Evolutionary conservation across 148 eudicot species (phyloP), one percentile per base, ranked within the genome.

Genomic region (Fagopyrum esculentum): DNA sequence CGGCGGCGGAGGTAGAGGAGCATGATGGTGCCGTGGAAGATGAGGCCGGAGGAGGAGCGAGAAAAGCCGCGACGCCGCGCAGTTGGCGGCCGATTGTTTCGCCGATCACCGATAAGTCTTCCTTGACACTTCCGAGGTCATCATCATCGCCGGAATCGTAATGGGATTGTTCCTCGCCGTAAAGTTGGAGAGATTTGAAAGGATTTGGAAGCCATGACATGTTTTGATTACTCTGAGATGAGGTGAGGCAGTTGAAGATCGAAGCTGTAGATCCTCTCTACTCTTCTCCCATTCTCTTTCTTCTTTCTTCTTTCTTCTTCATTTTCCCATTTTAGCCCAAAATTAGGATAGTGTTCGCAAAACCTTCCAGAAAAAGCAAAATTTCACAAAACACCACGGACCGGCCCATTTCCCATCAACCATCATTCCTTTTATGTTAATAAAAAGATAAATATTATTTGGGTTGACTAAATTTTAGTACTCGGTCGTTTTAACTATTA

Each of bases 151-250:
- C 71, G 19, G 57, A 75, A 9, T 57, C 74, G 16, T 80, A 71
- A 76, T 54, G 56, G 30, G 35, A n/a, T 44, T 75, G 75, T 10
- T 76, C 77, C 52, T 78, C 76, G 10, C 76, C 69, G 50, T 70
- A 16, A 29, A 74, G 48, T 60, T 61, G 73, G 15, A 81, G 80
- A 48, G 84, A 72, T 79, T 83, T 85, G 80, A 85, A 82, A 50
- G 95, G 91, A 64, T 90, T 90, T 49, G 88, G 88, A 52, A 84
- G 50, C 86, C 86, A 84, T 52, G 86, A 84, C 86, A 84, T 84
- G 29, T 50, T 49, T n/a, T 22, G 61, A 56, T 17, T n/a, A 10
- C 15, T 12, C 57, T 22, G 30, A 30, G 45, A 73, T 71, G 44
- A 26, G 48, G 75, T 9, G 26, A 51, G 61, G 10, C n/a, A 17